Conservation (phyloP, 441 rosid genomes). For the Raphanus hybrid region DNA sequence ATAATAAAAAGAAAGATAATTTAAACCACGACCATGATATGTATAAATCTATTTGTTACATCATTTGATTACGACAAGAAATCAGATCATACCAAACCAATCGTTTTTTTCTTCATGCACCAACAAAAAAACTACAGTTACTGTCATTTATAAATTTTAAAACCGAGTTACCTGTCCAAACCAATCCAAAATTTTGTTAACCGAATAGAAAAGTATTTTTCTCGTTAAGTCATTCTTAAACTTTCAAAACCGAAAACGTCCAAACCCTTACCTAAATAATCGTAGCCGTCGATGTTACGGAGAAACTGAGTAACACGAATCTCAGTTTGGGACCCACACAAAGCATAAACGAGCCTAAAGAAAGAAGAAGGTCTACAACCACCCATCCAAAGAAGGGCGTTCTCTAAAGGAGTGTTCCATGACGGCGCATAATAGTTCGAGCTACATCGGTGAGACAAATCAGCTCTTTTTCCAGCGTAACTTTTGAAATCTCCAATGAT, state of each 20-base stretch:
- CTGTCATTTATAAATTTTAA: neutral
- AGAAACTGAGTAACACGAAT: conserved; percentile 33
- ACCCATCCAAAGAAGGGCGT: conserved; percentile 54
- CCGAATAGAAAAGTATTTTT: neutral
- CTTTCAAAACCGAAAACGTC: conserved; percentile 13
- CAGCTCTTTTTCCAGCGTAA: conserved; percentile 37
- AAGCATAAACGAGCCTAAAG: conserved; percentile 48
- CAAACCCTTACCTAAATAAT: conserved; percentile 1
- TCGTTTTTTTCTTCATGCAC: neutral
- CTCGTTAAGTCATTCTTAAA: neutral
- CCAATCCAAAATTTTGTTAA: neutral
- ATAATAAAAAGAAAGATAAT: neutral
- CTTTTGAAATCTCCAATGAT: conserved; percentile 38
- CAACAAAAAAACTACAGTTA: neutral
- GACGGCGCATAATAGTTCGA: conserved; percentile 47
- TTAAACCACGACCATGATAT: neutral
- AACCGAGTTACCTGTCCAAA: neutral
- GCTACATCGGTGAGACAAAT: conserved; percentile 30
- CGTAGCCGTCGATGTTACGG: conserved; percentile 33
- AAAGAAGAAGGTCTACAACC: conserved; percentile 59
- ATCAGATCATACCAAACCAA: conserved; percentile 2
- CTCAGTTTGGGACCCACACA: conserved; percentile 45
- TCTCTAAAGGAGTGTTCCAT: conserved; percentile 54
- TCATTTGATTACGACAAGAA: neutral
- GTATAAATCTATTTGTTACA: neutral